Base-by-base conservation (phyloP, 1,284 basidiomycete species). In the Heterobasidion annosum region DNA sequence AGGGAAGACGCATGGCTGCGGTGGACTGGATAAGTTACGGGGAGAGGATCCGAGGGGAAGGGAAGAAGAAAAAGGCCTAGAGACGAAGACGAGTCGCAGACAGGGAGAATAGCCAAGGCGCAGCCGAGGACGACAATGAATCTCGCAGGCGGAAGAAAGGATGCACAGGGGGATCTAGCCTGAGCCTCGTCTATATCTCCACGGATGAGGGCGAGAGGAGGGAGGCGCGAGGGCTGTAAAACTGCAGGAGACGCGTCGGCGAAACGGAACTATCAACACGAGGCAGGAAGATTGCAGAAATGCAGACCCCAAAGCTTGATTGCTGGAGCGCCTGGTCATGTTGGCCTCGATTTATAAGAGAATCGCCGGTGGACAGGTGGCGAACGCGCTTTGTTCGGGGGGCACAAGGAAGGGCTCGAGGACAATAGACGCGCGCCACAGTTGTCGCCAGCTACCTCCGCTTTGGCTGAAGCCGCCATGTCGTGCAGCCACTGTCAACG, bases 1-100 rank as follows among this genome's bases (percentile, higher is more conserved):
- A 55, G n/a, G 58, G 57, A 52, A 63, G 9, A 52, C 50, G 58
- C 59, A 58, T 59, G 32, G 53, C 55, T 48, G 57, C 50, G 16
- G 57, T 52, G 43, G 46, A 35, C 52, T 50, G 53, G 51, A 48
- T 12, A 55, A 40, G 56, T 52, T 25, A 25, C 25, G 25, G 25
- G 25, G 25, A 5, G 25, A 25, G 3, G 25, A 25, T 40, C 54
- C 50, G 43, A 57, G 51, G 55, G 54, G 50, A 53, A 48, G 34
- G 48, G 33, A 48, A 32, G 50, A 52, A 48, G 53, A 40, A 50
- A 52, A 54, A n/a, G 35, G 34, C 43, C 8, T 48, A 34, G 35
- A 33, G 47, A 51, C 7, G 16, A 35, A 50, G 16, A 19, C 10
- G 51, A 48, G 54, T 18, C 33, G 35, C 2, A 18, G 48, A n/a